phyloP scores from a whole-genome alignment of 1,284 basidiomycete species.

The Trametes pubescens region DNA sequence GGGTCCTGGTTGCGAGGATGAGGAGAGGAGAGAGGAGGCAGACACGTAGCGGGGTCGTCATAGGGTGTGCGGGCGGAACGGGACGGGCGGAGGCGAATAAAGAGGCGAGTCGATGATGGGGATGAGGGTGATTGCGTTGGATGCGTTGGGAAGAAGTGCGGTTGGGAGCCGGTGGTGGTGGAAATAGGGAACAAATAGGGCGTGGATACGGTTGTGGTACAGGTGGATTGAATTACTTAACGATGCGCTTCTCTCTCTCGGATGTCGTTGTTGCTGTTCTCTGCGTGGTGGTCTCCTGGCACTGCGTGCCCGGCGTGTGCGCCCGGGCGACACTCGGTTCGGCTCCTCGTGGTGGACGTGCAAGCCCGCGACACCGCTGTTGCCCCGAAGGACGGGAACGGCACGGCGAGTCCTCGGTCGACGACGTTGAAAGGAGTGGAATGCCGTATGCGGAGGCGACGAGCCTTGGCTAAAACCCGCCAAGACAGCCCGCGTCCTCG shows the following conservation, averaged over 20 bases:
- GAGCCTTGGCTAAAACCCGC: slow-evolving; percentile 9
- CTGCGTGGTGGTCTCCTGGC: slow-evolving; percentile 8
- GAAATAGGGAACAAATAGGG: slow-evolving; percentile 6
- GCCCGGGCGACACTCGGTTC: background rate
- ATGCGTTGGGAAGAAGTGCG: background rate
- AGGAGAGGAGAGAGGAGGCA: slow-evolving; percentile 1
- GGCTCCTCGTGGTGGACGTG: background rate
- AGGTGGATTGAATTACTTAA: slow-evolving; percentile 18
- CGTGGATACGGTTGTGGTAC: slow-evolving; percentile 24
- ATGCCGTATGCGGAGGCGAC: background rate
- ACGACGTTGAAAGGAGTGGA: background rate
- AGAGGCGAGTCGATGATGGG: background rate
- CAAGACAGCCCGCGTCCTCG: slow-evolving; percentile 19
- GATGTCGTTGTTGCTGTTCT: background rate
- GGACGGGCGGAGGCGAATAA: background rate
- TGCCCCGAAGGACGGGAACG: background rate
- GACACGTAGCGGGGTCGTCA: slow-evolving; percentile 20
- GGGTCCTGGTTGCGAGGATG: background rate
- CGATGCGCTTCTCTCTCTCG: slow-evolving; percentile 13
- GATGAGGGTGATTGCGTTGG: background rate
- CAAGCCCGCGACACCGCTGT: background rate
- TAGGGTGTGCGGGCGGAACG: slow-evolving; percentile 2
- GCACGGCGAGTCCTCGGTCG: background rate
- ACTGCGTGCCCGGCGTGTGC: background rate
- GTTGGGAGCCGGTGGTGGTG: background rate